Evolutionary conservation across 257 asterid genomes (phyloP).

Genomic region (Lycium barbarum): DNA sequence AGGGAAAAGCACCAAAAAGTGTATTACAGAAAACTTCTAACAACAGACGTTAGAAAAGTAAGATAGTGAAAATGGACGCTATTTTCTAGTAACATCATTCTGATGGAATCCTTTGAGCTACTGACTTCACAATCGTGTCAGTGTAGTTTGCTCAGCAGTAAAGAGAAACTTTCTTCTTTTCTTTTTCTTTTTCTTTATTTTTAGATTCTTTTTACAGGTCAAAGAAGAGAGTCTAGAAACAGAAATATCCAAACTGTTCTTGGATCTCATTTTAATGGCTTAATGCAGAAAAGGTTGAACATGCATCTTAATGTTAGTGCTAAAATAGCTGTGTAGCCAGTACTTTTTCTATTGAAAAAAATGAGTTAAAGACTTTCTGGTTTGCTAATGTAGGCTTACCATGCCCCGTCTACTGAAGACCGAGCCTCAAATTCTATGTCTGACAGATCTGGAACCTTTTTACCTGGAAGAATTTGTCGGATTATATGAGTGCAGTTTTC

Average conservation of each 20-base stretch:
- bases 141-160: background rate
- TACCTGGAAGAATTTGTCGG: constrained; percentile 46
- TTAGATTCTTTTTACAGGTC: background rate
- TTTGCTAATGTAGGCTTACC: constrained; percentile 54
- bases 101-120: constrained; percentile 24
- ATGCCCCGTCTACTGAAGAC: constrained; percentile 84
- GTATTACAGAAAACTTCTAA: background rate
- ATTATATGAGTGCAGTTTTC: background rate
- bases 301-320: constrained; percentile 13
- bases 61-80: constrained; percentile 13
- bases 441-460: constrained; percentile 50
- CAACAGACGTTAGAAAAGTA: background rate
- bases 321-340: constrained; percentile 10
- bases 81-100: background rate
- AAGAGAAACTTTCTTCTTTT: background rate
- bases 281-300: background rate
- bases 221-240: constrained; percentile 17
- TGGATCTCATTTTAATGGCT: constrained; percentile 27
- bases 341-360: background rate
- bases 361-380: background rate
- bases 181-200: background rate
- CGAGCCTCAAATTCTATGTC: constrained; percentile 80
- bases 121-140: background rate
- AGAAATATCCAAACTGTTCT: background rate
- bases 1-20: background rate